Conservation (phyloP, 2,329 filamentous ascomycete species). For the Colletotrichum cuscutae region DNA sequence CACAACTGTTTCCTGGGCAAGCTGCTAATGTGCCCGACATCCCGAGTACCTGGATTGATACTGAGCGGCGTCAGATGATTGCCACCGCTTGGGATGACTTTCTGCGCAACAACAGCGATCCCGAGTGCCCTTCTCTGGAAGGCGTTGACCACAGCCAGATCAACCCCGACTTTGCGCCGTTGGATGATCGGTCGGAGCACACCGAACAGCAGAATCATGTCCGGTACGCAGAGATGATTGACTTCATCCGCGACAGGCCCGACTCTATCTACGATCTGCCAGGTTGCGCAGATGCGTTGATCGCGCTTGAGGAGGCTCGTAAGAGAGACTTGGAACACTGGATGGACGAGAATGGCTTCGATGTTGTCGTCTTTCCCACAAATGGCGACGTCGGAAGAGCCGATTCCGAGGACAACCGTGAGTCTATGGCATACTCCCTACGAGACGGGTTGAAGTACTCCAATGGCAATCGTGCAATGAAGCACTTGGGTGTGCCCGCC, state of each 20-base stretch:
- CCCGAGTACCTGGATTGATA: constrained; percentile 51
- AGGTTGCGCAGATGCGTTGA: constrained; percentile 9
- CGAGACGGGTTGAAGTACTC: constrained; percentile 64
- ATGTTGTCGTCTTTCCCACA: constrained; percentile 16
- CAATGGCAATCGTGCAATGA: constrained; percentile 62
- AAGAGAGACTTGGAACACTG: constrained; percentile 26
- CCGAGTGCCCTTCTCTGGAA: constrained; percentile 41
- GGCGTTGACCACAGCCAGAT: constrained; percentile 51
- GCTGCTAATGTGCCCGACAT: constrained; percentile 21
- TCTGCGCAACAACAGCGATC: constrained; percentile 52
- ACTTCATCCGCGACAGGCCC: constrained; percentile 11
- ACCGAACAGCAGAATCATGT: constrained; percentile 31
- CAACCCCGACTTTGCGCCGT: constrained; percentile 20
- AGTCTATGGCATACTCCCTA: constrained; percentile 22
- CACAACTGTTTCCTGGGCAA: constrained; percentile 7
- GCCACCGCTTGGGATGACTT: constrained; percentile 62
- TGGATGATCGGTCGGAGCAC: constrained; percentile 18
- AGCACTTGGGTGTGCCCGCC: constrained; percentile 65
- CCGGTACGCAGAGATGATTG: constrained; percentile 25
- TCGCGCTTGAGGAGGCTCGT: constrained; percentile 18
- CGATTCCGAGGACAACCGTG: constrained; percentile 5
- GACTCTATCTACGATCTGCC: constrained; percentile 1
- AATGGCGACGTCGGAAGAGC: constrained; percentile 28
- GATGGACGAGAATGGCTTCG: constrained; percentile 27
- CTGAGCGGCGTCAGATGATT: constrained; percentile 51